phyloP scores from a whole-genome alignment of 2,329 filamentous ascomycete genomes.

The Colletotrichum tofieldiae region DNA sequence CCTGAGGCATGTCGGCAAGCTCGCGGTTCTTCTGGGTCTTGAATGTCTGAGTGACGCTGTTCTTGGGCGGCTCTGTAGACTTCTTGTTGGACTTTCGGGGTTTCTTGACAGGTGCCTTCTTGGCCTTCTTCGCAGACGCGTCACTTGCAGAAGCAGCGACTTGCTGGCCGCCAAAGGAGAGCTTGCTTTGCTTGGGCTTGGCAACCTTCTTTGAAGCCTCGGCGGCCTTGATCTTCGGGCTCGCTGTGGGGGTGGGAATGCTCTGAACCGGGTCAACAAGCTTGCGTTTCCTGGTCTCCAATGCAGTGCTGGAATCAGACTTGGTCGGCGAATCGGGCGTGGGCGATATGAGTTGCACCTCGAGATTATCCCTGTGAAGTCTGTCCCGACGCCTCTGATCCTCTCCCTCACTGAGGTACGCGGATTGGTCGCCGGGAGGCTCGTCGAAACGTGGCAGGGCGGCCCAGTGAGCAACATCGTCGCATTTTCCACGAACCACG shows the following conservation, averaged over 20 bases:
- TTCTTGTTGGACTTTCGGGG: constrained; percentile 56
- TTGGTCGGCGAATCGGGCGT: constrained; percentile 46
- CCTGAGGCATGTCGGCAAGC: constrained; percentile 48
- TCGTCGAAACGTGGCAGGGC: constrained; percentile 74
- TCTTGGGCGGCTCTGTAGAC: constrained; percentile 54
- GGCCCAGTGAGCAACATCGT: constrained; percentile 85
- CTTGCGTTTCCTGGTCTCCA: constrained; percentile 57
- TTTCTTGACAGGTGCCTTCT: constrained; percentile 50
- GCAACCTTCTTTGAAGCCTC: constrained; percentile 57
- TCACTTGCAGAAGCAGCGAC: constrained; percentile 44
- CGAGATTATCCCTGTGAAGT: constrained; percentile 56
- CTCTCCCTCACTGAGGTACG: constrained; percentile 62
- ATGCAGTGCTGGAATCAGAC: constrained; percentile 47
- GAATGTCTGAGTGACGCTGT: constrained; percentile 59
- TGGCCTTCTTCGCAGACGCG: constrained; percentile 49
- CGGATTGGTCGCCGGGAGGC: constrained; percentile 66
- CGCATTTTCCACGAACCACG: constrained; percentile 88
- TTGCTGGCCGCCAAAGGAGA: constrained; percentile 58
- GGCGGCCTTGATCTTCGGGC: constrained; percentile 64
- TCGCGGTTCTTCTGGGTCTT: constrained; percentile 59
- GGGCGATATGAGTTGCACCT: constrained; percentile 57
- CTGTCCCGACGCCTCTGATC: constrained; percentile 56
- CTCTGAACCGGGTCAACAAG: constrained; percentile 61
- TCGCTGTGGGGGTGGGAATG: constrained; percentile 72
- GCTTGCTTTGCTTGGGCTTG: constrained; percentile 67